Conservation (phyloP, 345 rosid species). For the Rhodomyrtus tomentosa region DNA sequence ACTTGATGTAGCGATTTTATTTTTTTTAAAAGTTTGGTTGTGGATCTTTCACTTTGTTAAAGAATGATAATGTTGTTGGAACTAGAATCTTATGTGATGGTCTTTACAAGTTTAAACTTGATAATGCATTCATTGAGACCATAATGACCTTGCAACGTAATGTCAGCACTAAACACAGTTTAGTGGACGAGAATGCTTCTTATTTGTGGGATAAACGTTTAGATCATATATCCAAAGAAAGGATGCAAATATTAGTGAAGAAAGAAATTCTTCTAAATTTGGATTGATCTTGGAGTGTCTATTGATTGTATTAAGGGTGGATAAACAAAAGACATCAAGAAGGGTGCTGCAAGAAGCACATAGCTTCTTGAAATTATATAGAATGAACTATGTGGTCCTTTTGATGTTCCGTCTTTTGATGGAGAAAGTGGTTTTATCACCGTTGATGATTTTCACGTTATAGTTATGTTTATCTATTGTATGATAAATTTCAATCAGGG, state of each 20-base stretch:
- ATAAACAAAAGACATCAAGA: too few species aligned
- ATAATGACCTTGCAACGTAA: too few species aligned
- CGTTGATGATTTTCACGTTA: too few species aligned
- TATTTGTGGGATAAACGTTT: too few species aligned
- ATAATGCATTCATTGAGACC: background rate
- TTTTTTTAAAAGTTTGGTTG: constrained; percentile 1
- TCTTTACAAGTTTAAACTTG: background rate
- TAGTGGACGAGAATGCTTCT: too few species aligned
- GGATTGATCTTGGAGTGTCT: background rate
- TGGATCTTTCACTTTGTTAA: background rate
- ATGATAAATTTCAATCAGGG: too few species aligned
- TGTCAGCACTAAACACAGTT: too few species aligned
- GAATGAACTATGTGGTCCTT: background rate
- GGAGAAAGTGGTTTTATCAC: too few species aligned
- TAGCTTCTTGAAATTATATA: constrained; percentile 4
- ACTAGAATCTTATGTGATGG: constrained; percentile 1
- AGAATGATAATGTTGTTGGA: background rate
- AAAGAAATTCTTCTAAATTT: background rate
- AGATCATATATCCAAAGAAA: background rate
- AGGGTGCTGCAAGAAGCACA: background rate
- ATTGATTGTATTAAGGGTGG: constrained; percentile 6
- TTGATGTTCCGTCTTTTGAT: too few species aligned
- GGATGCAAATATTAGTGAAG: background rate
- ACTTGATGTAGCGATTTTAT: background rate
- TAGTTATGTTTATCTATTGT: too few species aligned